Percentiles rank a stretch among this genome's conserved stretches.
phyloP scores from a whole-genome alignment of 2,329 filamentous ascomycete genomes.

The Penicillium sp. region DNA sequence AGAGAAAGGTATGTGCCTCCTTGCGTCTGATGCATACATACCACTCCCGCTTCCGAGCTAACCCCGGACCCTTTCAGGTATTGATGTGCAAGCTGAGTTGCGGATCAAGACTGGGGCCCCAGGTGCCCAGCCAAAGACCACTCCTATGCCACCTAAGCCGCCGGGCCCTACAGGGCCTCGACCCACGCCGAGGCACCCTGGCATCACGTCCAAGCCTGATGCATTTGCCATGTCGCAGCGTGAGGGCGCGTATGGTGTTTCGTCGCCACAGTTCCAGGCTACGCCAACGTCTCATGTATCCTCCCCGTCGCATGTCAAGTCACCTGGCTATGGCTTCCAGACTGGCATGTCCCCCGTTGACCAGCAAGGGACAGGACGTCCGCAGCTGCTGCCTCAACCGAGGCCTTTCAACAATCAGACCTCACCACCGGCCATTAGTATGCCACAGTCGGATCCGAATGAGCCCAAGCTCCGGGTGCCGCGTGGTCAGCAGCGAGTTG shows the following conservation, averaged over 20 bases:
- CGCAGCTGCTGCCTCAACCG: constrained; percentile 46
- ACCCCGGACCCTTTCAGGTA: constrained; percentile 58
- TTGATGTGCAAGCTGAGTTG: constrained; percentile 95
- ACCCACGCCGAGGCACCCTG: constrained; percentile 70
- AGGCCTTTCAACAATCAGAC: constrained; percentile 34
- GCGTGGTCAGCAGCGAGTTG: constrained; percentile 34
- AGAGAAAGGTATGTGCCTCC: constrained; percentile 72
- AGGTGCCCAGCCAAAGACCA: constrained; percentile 64
- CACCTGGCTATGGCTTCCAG: constrained; percentile 62
- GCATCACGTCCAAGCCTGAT: constrained; percentile 70
- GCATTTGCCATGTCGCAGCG: constrained; percentile 52
- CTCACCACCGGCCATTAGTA: constrained; percentile 35
- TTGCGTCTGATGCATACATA: not conserved
- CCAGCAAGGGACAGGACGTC: constrained; percentile 52
- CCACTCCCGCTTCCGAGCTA: not conserved
- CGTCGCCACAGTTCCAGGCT: constrained; percentile 74
- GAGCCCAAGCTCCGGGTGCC: constrained; percentile 37
- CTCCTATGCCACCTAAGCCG: constrained; percentile 68
- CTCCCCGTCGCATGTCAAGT: constrained; percentile 64
- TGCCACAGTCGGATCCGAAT: constrained; percentile 38
- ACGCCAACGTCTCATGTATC: constrained; percentile 78
- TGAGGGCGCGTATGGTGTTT: constrained; percentile 41
- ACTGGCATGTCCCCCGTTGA: constrained; percentile 64
- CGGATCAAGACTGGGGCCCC: constrained; percentile 89
- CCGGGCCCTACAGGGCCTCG: constrained; percentile 77